Evolutionary conservation across 345 rosid species (phyloP), one percentile per base, ranked within the genome.

Genomic region (Kernera saxatilis): DNA sequence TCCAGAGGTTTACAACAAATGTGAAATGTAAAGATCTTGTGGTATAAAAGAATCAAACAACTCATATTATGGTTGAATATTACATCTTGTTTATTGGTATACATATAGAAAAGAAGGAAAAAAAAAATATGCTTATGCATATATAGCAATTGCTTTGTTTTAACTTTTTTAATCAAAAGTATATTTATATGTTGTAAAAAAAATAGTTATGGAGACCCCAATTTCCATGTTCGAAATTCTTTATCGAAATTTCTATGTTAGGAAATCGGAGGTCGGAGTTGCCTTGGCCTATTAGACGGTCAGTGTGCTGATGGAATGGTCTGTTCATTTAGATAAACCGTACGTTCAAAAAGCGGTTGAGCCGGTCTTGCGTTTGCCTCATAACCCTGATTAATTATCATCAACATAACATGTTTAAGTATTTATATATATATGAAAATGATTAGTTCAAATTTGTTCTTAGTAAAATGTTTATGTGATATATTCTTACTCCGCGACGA

Each of bases 321-420:
- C 72, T 74, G 69, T 27, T 61, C 64, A n/a, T 68, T 68, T 19
- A 75, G 43, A 26, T 51, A 68, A 68, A 75, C 70, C 36, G 5
- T 3, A 35, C 79, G 79, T 10, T 4, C 14, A 7, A 52, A 1
- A 27, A 69, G 19, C 1, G 64, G 58, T 61, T 75, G 74, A 61
- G 74, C 58, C 2, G 79, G 79, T 68, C 78, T 60, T 51, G 74
- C 69, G 11, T 75, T 75, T 13, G 27, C 27, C 51, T 75, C 78
- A 68, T 33, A 75, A 18, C 78, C 78, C 78, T 75, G 21, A 51
- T 30, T 17, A n/a, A n/a, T n/a, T n/a, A n/a, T n/a, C n/a, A 40
- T 32, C 13, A 50, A 43, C 51, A 75, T 25, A 52, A 51, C 14
- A 26, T 51, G 35, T 40, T 44, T 9, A 1, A 1, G 30, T 32